phyloP scores from a whole-genome alignment of 768 basidiomycete species.

The Mycena latifolia region DNA sequence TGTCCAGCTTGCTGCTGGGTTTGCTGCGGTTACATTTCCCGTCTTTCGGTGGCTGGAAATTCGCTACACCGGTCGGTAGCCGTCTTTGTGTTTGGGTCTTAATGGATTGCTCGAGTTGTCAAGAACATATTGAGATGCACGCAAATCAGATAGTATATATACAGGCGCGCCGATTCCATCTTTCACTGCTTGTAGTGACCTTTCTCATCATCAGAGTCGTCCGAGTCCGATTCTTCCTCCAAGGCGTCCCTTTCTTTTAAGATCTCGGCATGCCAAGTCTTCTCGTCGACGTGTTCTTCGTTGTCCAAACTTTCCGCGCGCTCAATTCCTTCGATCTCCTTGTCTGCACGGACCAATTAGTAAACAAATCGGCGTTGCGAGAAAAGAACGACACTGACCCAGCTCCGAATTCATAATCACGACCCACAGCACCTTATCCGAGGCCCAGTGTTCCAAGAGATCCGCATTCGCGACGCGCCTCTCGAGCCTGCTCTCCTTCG shows the following conservation, averaged over 20 bases:
- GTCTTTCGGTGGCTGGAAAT: constrained; percentile 65
- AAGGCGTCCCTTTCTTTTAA: constrained; percentile 16
- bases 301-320: constrained; percentile 32
- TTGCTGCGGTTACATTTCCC: constrained; percentile 60
- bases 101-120: not conserved
- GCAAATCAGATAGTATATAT: not conserved
- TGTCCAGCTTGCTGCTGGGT: constrained; percentile 60
- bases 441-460: constrained; percentile 38
- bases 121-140: not conserved
- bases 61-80: constrained; percentile 48
- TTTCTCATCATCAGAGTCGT: constrained; percentile 13
- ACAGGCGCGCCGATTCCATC: not conserved
- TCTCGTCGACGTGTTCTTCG: constrained; percentile 15
- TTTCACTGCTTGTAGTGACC: not conserved
- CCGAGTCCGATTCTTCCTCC: constrained; percentile 26
- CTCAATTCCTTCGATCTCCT: constrained; percentile 37
- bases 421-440: constrained; percentile 39
- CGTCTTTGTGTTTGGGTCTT: not conserved
- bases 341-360: constrained; percentile 24
- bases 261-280: constrained; percentile 21
- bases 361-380: not conserved
- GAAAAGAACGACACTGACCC: constrained; percentile 26
- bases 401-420: constrained; percentile 40
- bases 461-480: constrained; percentile 37
- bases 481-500: constrained; percentile 30